A percentile compares a stretch with the other conserved stretches of the same genome.
phyloP scores from a whole-genome alignment of 2,329 filamentous ascomycete species.

The Phoma sp. region DNA sequence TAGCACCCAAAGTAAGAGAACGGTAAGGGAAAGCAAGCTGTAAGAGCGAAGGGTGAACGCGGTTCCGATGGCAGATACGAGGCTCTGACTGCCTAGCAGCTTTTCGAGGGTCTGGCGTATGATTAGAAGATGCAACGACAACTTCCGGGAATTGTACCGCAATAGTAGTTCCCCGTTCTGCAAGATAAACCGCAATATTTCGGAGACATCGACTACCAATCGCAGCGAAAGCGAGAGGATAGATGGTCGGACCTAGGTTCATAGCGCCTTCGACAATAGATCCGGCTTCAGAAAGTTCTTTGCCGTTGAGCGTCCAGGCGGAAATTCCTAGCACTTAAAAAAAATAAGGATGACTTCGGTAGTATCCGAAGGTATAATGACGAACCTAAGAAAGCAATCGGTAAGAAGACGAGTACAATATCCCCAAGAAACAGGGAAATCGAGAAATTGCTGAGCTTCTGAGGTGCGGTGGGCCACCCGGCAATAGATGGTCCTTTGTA shows the following conservation, averaged over 20 bases:
- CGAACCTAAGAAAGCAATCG: slow-evolving; percentile 11
- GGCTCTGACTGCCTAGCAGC: slow-evolving; percentile 16
- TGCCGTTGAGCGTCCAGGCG: background rate
- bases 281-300: background rate
- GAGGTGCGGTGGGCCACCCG: background rate
- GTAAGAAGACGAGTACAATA: background rate
- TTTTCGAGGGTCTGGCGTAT: slow-evolving; percentile 6
- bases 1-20: slow-evolving; percentile 5
- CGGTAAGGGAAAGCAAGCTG: background rate
- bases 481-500: background rate
- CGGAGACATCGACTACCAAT: slow-evolving; percentile 8
- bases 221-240: slow-evolving; percentile 11
- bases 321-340: background rate
- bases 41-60: slow-evolving; percentile 11
- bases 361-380: background rate
- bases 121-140: background rate
- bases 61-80: slow-evolving; percentile 9
- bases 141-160: background rate
- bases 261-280: slow-evolving; percentile 5
- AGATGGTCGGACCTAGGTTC: slow-evolving; percentile 13
- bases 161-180: slow-evolving; percentile 6
- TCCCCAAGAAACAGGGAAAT: background rate
- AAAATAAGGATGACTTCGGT: background rate
- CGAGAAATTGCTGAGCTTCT: background rate
- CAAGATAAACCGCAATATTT: slow-evolving; percentile 2